Percentiles rank a stretch among this genome's conserved stretches.
Evolutionary conservation across 2,329 filamentous ascomycete species (phyloP).

Genomic region (Fusarium robinianum): DNA sequence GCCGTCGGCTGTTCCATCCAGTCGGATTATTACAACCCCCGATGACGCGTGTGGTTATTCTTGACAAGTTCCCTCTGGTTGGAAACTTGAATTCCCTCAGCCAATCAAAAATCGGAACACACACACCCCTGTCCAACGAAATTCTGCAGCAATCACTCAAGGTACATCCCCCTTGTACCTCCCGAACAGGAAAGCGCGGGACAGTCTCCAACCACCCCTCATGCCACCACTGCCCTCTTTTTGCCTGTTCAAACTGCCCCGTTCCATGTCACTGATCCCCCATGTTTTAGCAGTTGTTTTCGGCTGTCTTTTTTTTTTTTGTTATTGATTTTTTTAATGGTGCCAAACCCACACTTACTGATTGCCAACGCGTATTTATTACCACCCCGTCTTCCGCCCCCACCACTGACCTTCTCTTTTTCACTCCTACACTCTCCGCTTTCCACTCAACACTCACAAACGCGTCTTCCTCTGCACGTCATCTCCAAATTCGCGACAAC

Average conservation of each 20-base stretch:
- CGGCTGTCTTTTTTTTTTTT: conserved; percentile 11
- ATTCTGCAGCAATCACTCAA: not conserved
- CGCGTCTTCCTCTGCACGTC: conserved; percentile 34
- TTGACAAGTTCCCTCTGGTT: too few species aligned
- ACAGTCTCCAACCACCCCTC: too few species aligned
- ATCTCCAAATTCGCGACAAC: conserved; percentile 35
- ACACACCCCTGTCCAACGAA: not conserved
- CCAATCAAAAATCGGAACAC: conserved; percentile 32
- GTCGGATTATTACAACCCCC: too few species aligned
- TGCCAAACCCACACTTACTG: too few species aligned
- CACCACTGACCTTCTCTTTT: conserved; percentile 30
- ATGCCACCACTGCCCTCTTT: too few species aligned
- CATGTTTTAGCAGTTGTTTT: conserved; percentile 26
- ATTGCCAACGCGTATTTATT: conserved; percentile 48
- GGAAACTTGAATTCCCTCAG: too few species aligned
- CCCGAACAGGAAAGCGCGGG: conserved; percentile 18
- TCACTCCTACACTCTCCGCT: conserved; percentile 30
- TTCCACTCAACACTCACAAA: conserved; percentile 23
- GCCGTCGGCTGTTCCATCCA: too few species aligned
- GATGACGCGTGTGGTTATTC: too few species aligned
- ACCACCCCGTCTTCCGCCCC: conserved; percentile 35
- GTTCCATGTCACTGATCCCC: conserved; percentile 38
- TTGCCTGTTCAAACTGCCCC: too few species aligned
- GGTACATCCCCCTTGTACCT: not conserved
- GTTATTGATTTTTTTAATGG: conserved; percentile 22